Base-by-base conservation (phyloP, 2,329 filamentous ascomycete species). In the Fusarium cicatricum region DNA sequence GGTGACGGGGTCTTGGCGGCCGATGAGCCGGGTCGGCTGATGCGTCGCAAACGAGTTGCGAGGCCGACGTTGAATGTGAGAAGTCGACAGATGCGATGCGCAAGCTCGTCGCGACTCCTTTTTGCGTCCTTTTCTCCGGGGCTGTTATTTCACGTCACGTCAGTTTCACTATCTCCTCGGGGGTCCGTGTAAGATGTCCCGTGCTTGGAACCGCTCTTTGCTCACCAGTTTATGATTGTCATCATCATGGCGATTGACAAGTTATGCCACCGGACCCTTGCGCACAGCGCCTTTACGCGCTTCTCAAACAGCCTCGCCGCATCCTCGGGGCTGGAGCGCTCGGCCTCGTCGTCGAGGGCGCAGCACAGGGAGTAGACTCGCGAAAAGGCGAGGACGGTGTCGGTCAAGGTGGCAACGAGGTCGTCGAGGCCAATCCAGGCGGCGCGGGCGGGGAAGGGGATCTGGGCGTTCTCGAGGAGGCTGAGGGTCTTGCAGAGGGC, bases 241-340 rank as follows among this genome's bases (percentile, higher is more conserved):
- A 73, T 74, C 68, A 76, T 74, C 69, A 75, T 72, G 14, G 71
- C 73, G 62, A 75, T 74, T n/a, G 73, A 75, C 16, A 76, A 61
- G 40, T 72, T 74, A 62, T 75, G 74, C 72, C 72, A 76, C 26
- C 71, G 69, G 9, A 76, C 69, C 6, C 74, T 66, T 2, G 71
- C 67, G 40, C 69, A 74, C 5, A 76, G 59, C 6, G 65, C 62
- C 21, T 55, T 67, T 23, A 73, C 62, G 26, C 60, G 58, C 59
- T 70, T 69, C 46, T 68, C 67, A n/a, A 60, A 64, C n/a, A 60
- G 58, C 38, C 48, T 52, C 16, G 53, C 42, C 10, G 60, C 49
- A 34, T 59, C 49, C 10, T 55, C 67, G 14, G 64, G 55, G 5
- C 58, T 64, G 9, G 62, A 44, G 28, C 42, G 40, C 2, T 59